Evolutionary conservation across 257 asterid genomes (phyloP), one percentile per base, ranked within the genome.

Genomic region (Scutellaria barbata): DNA sequence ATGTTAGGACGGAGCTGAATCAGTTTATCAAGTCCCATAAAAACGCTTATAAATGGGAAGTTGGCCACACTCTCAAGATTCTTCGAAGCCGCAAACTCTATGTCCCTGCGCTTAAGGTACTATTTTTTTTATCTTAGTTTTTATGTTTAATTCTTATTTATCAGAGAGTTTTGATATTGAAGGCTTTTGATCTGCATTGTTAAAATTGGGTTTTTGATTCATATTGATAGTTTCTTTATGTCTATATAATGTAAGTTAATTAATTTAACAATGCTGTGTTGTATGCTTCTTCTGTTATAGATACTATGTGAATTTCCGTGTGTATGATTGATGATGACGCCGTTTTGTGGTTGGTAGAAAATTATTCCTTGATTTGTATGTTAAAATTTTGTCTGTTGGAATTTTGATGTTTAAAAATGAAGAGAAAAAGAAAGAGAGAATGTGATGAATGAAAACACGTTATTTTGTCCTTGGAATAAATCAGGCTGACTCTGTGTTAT

Each of bases 31-130:
- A 85, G 69, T 84, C 93, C 8, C 86, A 65, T 41, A 92, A 95
- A 74, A 84, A 86, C 47, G 97, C 91, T 35, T 95, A 73, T 59
- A 95, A 95, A 85, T 95, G 98, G 99, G 99, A 95, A 78, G 95
- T 88, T 10, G 97, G 87, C 7, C 87, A 84, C 74, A 74, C 96
- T 22, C 79, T 95, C 76, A 88, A 88, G 81, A 72, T 84, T 22
- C 88, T 94, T 12, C 96, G 99, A 13, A 71, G 81, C 75, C 91
- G 95, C 71, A 86, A 82, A 76, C 87, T 89, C 59, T 86, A 91
- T 70, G 83, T 80, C 63, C 90, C 93, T 8, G 96, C 97, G 13
- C 77, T 85, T 80, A 94, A 94, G 97, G 97, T 91, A 69, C 3
- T 5, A 7, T 45, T 45, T 40, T 17, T 18, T 37, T 20, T 3